Evolutionary conservation across 441 rosid genomes (phyloP).

Genomic region (California macrophylla): DNA sequence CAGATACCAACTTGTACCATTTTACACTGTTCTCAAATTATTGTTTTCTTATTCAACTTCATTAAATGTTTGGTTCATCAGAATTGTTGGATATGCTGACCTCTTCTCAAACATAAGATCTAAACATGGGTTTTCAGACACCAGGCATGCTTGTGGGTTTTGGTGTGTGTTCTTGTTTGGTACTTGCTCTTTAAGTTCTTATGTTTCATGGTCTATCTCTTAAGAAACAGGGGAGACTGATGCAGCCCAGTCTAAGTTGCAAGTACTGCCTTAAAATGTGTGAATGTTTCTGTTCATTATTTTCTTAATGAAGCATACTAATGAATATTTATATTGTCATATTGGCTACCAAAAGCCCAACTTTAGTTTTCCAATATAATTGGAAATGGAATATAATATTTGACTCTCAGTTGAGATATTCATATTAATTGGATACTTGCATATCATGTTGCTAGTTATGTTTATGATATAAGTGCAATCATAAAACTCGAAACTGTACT

Average conservation of each 20-base stretch:
- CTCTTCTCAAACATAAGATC: neutral
- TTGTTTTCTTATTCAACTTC: neutral
- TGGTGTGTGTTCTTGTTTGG: neutral
- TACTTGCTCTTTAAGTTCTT: neutral
- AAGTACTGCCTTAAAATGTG: neutral
- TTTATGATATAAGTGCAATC: neutral
- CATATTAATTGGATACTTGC: slow-evolving; percentile 1
- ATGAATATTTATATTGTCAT: neutral
- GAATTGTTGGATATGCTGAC: neutral
- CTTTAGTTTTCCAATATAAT: neutral
- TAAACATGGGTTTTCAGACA: neutral
- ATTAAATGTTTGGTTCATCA: neutral
- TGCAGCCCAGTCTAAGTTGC: neutral
- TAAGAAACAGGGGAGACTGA: neutral
- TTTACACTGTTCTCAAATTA: neutral
- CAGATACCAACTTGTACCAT: neutral
- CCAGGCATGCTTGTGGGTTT: neutral
- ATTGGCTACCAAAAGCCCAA: neutral
- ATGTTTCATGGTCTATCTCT: neutral
- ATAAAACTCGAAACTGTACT: neutral
- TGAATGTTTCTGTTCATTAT: neutral
- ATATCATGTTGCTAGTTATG: neutral
- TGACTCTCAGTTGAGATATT: neutral
- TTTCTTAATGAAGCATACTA: neutral
- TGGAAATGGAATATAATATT: neutral